phyloP scores from a whole-genome alignment of 2,329 filamentous ascomycete species.

The Alternaria novae-zelandiae region DNA sequence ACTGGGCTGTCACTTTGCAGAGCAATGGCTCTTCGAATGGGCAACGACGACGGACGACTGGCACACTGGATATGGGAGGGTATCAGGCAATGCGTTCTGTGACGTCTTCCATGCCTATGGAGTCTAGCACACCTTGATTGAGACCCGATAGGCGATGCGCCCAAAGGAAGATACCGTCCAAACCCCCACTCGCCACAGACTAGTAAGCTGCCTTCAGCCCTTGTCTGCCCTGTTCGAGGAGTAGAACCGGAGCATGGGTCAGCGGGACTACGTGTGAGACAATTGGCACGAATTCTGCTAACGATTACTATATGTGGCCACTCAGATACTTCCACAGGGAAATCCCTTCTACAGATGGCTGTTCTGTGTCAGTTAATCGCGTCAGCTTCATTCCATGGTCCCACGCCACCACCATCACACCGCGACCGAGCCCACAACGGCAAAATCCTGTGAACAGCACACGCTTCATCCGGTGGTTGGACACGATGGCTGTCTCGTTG shows the following conservation, averaged over 20 bases:
- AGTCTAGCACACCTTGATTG: neutral
- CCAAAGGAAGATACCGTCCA: neutral
- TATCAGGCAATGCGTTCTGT: neutral
- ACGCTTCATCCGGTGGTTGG: neutral
- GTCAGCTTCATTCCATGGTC: neutral
- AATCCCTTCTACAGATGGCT: neutral
- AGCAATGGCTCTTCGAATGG: neutral
- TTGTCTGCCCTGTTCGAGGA: neutral
- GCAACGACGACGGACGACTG: neutral
- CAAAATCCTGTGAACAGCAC: neutral
- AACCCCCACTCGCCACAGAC: neutral
- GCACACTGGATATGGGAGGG: neutral
- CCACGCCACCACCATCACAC: neutral
- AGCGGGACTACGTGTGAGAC: neutral
- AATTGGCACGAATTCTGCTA: neutral
- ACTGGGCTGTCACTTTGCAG: neutral
- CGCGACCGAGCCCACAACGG: neutral
- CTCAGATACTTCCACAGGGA: neutral
- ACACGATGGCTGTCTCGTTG: neutral
- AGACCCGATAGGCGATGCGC: neutral
- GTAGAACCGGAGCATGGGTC: neutral
- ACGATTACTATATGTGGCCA: neutral
- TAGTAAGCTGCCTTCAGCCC: neutral
- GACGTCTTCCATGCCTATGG: neutral
- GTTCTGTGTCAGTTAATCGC: neutral